Base-by-base conservation (phyloP, 768 basidiomycete genomes). In the Termitomyces sp. region DNA sequence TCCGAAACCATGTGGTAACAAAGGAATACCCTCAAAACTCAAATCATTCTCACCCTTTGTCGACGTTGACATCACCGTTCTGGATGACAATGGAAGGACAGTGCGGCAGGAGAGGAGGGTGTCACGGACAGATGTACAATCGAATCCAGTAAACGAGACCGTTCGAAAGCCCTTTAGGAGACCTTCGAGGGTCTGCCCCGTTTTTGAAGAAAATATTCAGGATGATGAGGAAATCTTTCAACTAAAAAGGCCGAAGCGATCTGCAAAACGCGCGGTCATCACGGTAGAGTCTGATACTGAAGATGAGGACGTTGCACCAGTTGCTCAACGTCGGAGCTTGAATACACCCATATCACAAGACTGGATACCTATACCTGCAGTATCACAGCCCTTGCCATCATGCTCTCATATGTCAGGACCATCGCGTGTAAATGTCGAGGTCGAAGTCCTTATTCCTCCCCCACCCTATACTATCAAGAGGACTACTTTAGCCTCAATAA, bases 51-150 rank as follows among this genome's bases (percentile, higher is more conserved):
- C 80, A 1, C 82, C 84, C 1, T 71, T 83, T 20, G 79, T 91
- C 12, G 79, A 85, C 45, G 76, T 91, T 54, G 87, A 92, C 50
- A 91, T 92, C 55, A 74, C 86, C 42, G 76, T 89, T 40, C 59
- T 91, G 29, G 89, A 92, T 69, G 79, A 81, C 36, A 68, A 76
- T 36, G 91, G 91, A 12, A 77, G 71, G 54, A 82, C 76, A 38
- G 61, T 92, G 48, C 82, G 79, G 59, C 80, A 84, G 67, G 91
- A 92, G 70, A 76, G 80, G 62, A 77, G 91, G 59, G 75, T 85
- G 10, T 85, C 86, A 4, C 75, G 79, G 50, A 73, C 79, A 17
- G 75, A 79, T 55, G 63, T 80, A 4, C 74, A 75, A 46, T 60
- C 72, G 29, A 83, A 81, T 66, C 69, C 68, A 1, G 61, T 66